A percentile compares a stretch with the other conserved stretches of the same genome.
phyloP scores from a whole-genome alignment of 306 rosid genomes.

The Fagus crenata region DNA sequence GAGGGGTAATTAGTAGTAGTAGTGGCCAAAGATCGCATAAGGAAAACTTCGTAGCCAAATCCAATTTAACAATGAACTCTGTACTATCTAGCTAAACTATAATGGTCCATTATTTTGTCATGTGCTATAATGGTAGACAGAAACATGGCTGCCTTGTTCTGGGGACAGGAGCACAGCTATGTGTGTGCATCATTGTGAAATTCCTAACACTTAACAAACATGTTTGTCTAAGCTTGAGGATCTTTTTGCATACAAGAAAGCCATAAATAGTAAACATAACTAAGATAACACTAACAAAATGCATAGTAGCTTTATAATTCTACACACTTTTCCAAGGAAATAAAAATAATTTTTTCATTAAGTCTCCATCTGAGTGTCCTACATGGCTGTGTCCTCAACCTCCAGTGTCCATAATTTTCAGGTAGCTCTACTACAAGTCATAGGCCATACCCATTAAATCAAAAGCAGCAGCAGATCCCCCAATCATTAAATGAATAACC shows the following conservation, averaged over 20 bases:
- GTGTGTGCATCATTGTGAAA: neutral
- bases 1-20: constrained; percentile 10
- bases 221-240: neutral
- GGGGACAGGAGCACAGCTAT: neutral
- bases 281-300: too few species aligned
- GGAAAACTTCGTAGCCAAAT: neutral
- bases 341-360: neutral
- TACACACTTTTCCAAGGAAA: neutral
- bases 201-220: neutral
- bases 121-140: neutral
- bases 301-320: too few species aligned
- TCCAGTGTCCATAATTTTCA: neutral
- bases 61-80: neutral
- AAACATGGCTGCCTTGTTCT: neutral
- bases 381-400: too few species aligned
- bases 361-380: neutral
- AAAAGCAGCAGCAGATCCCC: neutral
- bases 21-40: neutral
- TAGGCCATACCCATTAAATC: neutral
- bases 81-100: neutral
- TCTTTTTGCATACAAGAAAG: neutral
- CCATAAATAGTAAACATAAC: neutral
- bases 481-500: neutral
- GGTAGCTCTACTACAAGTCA: neutral
- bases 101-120: neutral